Evolutionary conservation across 2,329 filamentous ascomycete genomes (phyloP), one percentile per base, ranked within the genome.

Genomic region (Aspergillus spinulosporus): DNA sequence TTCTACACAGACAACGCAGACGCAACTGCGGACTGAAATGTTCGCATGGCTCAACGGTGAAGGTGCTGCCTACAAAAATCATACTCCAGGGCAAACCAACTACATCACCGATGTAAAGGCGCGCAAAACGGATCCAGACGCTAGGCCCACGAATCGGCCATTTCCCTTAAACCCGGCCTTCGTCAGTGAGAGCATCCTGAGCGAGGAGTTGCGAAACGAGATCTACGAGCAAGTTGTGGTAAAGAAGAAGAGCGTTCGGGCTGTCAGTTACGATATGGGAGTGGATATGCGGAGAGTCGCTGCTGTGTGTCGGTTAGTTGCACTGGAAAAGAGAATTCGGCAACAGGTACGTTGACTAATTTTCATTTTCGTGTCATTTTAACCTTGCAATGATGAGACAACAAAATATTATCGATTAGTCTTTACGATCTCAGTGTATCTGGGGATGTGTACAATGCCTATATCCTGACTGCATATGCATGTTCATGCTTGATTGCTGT

Each of bases 361-460:
- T 55, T 48, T 39, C 52, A 51, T 47, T 40, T 12, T 43, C 29
- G 14, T 32, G 34, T 42, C 9, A 21, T 21, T 26, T 54, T 14
- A 15, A 21, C 15, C 26, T 26, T 66, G 54, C 59, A 59, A 80
- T 88, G 86, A 89, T 89, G 87, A 90, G 83, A 80, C 77, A 84
- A 82, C 43, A 52, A 79, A 83, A 85, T 87, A 86, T 84, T 88
- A 80, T 85, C 93, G 93, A 97, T 97, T 96, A 97, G 93, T 97
- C 93, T 96, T 95, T 82, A 97, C 96, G 92, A 97, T 92, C 86
- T 75, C 67, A 63, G 61, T 63, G 53, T 28, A 31, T 11, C 65
- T 64, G 69, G 69, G 69, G 86, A 73, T 97, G 76, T 66, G 74
- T 75, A 73, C 67, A 84, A 82, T 87, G 84, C 88, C 84, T 65